These are phyloP conservation scores for Stachybotrys elegans DNA, from an alignment of 2,329 filamentous ascomycete species.

Conservation along the genomic window DNA sequence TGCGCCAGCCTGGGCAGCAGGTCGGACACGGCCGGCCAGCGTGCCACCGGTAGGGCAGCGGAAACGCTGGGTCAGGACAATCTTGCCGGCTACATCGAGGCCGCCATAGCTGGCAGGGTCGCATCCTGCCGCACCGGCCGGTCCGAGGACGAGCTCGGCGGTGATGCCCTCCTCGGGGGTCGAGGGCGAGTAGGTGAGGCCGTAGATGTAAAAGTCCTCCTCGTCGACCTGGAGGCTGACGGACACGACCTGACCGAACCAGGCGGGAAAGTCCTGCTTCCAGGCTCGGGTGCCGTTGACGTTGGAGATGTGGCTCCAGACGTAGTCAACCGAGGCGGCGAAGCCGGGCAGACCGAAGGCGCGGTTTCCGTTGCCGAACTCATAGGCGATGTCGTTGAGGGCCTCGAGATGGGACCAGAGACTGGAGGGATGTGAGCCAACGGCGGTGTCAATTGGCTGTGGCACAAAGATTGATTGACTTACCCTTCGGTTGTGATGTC, in stretches of 20 bases:
- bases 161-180: conserved; percentile 13
- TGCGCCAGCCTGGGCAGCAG: conserved; percentile 13
- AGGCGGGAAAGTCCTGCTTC: conserved; percentile 43
- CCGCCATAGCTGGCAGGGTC: conserved; percentile 12
- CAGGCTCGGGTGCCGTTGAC: conserved; percentile 31
- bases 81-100: conserved; percentile 18
- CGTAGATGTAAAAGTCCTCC: conserved; percentile 11
- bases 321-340: conserved; percentile 43
- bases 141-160: conserved; percentile 13
- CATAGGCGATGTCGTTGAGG: conserved; percentile 15
- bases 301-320: conserved; percentile 39
- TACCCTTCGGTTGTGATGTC: conserved; percentile 3
- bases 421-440: neutral
- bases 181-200: conserved; percentile 15
- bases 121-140: conserved; percentile 15
- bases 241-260: conserved; percentile 40
- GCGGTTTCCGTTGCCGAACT: conserved; percentile 42
- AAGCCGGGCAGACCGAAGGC: conserved; percentile 48
- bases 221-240: conserved; percentile 24
- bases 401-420: conserved; percentile 8
- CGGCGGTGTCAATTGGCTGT: neutral
- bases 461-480: neutral
- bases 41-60: conserved; percentile 17
- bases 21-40: conserved; percentile 14
- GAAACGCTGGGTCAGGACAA: conserved; percentile 16